Conservation (phyloP, 495 filamentous ascomycete species). For the Mytilinidion resinicola region DNA sequence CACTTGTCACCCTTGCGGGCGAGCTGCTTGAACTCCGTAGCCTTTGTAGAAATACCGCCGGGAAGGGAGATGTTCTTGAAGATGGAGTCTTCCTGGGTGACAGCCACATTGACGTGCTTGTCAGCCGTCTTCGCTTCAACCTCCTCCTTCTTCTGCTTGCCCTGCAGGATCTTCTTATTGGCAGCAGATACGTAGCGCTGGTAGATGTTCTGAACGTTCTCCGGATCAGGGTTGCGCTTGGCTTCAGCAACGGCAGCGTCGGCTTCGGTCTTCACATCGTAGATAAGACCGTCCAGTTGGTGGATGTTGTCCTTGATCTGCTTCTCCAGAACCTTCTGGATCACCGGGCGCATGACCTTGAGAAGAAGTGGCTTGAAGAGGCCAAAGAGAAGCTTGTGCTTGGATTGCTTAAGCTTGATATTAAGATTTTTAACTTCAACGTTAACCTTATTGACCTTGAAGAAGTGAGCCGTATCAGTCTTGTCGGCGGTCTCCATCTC, state of each 20-base stretch:
- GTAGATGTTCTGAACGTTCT: conserved; percentile 79
- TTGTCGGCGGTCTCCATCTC: conserved; percentile 76
- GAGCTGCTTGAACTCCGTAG: conserved; percentile 87
- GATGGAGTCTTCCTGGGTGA: conserved; percentile 84
- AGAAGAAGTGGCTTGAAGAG: conserved; percentile 86
- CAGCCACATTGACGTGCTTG: conserved; percentile 78
- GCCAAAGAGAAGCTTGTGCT: conserved; percentile 83
- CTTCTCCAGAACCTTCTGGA: conserved; percentile 84
- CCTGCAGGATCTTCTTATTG: conserved; percentile 65
- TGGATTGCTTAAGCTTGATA: conserved; percentile 89
- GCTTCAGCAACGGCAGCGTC: conserved; percentile 62
- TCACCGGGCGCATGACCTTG: conserved; percentile 70
- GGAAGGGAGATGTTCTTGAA: conserved; percentile 85
- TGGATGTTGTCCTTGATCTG: conserved; percentile 72
- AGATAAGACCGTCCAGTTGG: conserved; percentile 62
- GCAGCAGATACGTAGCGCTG: conserved; percentile 69
- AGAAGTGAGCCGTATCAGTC: conserved; percentile 70
- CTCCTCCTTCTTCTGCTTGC: conserved; percentile 57
- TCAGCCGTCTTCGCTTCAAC: conserved; percentile 53
- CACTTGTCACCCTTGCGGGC: conserved; percentile 85
- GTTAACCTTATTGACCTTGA: conserved; percentile 86
- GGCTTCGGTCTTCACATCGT: conserved; percentile 74
- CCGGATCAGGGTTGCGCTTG: conserved; percentile 56
- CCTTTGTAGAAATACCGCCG: conserved; percentile 87
- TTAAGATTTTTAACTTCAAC: conserved; percentile 79